Evolutionary conservation across 1,139 yeast species (phyloP).

Genomic region (Diutina rugosa): DNA sequence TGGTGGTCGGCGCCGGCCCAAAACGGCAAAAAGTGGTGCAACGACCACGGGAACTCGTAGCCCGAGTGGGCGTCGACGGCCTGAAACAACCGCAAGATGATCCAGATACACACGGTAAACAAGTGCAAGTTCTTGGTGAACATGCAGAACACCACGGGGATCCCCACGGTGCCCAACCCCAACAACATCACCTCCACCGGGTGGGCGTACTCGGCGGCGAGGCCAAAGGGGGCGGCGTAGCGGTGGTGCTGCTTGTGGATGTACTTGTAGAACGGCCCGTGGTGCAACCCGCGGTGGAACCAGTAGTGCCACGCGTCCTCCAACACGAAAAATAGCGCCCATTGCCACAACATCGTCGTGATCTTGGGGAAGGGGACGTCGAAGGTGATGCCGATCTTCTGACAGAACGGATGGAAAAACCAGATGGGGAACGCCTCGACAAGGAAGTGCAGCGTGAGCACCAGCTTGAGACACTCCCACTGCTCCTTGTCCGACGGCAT

Average conservation of each 20-base stretch:
- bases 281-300: slow-evolving; percentile 32
- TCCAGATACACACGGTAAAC: slow-evolving; percentile 31
- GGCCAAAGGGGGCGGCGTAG: slow-evolving; percentile 37
- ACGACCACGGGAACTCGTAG: slow-evolving; percentile 37
- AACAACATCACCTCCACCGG: slow-evolving; percentile 33
- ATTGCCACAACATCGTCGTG: slow-evolving; percentile 17
- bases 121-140: slow-evolving; percentile 18
- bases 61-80: slow-evolving; percentile 39
- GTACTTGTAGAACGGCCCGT: slow-evolving; percentile 33
- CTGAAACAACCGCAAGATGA: slow-evolving; percentile 30
- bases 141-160: slow-evolving; percentile 16
- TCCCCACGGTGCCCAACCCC: slow-evolving; percentile 36
- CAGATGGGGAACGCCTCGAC: slow-evolving; percentile 37
- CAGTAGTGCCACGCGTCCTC: slow-evolving; percentile 39
- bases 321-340: slow-evolving; percentile 25
- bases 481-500: slow-evolving; percentile 29
- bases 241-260: slow-evolving; percentile 38
- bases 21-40: slow-evolving; percentile 30
- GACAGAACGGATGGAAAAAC: slow-evolving; percentile 34
- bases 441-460: slow-evolving; percentile 28
- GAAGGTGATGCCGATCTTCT: slow-evolving; percentile 23
- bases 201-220: slow-evolving; percentile 37
- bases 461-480: slow-evolving; percentile 36
- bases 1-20: slow-evolving; percentile 43
- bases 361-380: slow-evolving; percentile 28